Percentiles rank a stretch among this genome's conserved stretches.
Evolutionary conservation across 2,329 filamentous ascomycete genomes (phyloP).

Genomic region (Sporothrix brunneoviolacea): DNA sequence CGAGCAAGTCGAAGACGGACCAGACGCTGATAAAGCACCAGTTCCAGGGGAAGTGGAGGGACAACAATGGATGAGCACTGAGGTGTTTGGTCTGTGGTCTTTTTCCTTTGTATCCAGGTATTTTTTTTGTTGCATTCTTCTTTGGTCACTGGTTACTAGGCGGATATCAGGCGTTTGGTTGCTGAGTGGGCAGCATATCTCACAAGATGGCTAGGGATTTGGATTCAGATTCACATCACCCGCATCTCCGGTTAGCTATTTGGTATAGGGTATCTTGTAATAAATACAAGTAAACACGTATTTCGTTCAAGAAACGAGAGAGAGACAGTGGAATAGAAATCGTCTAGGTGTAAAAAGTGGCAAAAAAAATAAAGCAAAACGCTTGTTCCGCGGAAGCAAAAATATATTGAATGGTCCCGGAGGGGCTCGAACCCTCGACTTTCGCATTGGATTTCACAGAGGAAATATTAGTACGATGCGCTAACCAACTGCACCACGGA

Average conservation of each 20-base stretch:
- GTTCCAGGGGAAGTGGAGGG: conserved; percentile 16
- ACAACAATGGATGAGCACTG: neutral
- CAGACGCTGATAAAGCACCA: conserved; percentile 14
- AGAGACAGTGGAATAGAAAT: neutral
- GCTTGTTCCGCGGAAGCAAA: neutral
- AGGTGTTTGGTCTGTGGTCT: neutral
- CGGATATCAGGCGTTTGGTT: too few relatives aligned
- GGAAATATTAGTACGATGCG: conserved; percentile 21
- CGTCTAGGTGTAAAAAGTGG: neutral
- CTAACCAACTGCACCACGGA: conserved; percentile 21
- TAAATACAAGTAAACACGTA: neutral
- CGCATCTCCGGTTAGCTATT: too few relatives aligned
- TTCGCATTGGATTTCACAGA: conserved; percentile 16
- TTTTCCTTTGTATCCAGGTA: neutral
- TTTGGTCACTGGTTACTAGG: too few relatives aligned
- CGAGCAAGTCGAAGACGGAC: conserved; percentile 1
- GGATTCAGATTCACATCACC: too few relatives aligned
- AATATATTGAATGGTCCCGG: conserved; percentile 16
- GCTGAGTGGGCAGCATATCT: too few relatives aligned
- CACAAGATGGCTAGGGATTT: too few relatives aligned
- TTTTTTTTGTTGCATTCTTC: too few relatives aligned
- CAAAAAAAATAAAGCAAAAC: neutral
- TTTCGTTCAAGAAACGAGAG: too few relatives aligned
- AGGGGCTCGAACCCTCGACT: conserved; percentile 22
- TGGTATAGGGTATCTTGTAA: neutral